Evolutionary conservation across 805 yeast species (phyloP).

Genomic region (Suhomyces pyralidae): DNA sequence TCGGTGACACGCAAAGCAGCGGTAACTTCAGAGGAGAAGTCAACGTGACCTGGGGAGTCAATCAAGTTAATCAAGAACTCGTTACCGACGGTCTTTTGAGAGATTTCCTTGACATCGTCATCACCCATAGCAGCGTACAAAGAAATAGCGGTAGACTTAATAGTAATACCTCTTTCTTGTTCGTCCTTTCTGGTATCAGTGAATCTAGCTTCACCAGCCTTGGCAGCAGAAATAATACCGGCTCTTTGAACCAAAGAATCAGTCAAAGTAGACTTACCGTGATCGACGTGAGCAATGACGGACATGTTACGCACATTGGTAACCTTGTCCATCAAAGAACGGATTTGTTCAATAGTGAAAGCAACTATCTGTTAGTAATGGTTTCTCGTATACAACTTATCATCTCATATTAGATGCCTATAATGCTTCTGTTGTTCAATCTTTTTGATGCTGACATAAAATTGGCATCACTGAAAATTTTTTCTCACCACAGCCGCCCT

Average conservation of each 20-base stretch:
- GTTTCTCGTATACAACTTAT: not conserved
- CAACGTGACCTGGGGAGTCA: conserved; percentile 99
- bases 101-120: conserved; percentile 83
- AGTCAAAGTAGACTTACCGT: conserved; percentile 99
- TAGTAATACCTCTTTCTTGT: conserved; percentile 99
- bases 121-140: conserved; percentile 85
- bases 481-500: not conserved
- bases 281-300: conserved; percentile 99
- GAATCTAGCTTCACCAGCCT: conserved; percentile 99
- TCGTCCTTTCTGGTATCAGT: conserved; percentile 99
- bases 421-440: not conserved
- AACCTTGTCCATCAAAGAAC: conserved; percentile 99
- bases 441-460: not conserved
- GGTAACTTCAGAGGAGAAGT: conserved; percentile 99
- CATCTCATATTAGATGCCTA: not conserved
- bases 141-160: conserved; percentile 98
- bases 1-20: conserved; percentile 99
- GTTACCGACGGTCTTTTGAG: conserved; percentile 90
- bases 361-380: conserved; percentile 41
- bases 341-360: conserved; percentile 76
- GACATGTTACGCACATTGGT: conserved; percentile 99
- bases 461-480: not conserved
- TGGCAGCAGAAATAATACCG: conserved; percentile 99
- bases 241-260: conserved; percentile 99
- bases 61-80: conserved; percentile 96